phyloP scores from a whole-genome alignment of 2,329 filamentous ascomycete species.

The Fusarium solani-melongenae region DNA sequence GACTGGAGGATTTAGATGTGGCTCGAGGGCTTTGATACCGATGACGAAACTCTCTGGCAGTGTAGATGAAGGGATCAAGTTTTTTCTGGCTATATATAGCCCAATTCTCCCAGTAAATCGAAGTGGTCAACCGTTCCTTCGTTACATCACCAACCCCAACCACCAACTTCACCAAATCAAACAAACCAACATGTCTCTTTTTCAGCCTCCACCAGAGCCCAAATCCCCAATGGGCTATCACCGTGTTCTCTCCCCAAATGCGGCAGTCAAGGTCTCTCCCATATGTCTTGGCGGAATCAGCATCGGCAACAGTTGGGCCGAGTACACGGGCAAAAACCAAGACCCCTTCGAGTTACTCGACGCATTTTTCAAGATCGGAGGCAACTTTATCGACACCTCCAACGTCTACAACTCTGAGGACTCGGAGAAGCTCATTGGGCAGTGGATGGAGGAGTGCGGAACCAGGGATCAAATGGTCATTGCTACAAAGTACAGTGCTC shows the following conservation, averaged over 20 bases:
- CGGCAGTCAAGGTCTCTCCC: conserved; percentile 40
- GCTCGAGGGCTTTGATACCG: background rate
- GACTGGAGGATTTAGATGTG: background rate
- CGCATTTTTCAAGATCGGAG: conserved; percentile 63
- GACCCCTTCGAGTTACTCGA: conserved; percentile 66
- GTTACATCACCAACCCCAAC: background rate
- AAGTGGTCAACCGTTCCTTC: background rate
- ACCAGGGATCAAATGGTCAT: conserved; percentile 61
- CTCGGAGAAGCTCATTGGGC: conserved; percentile 63
- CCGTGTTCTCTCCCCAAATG: conserved; percentile 34
- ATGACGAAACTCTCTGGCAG: background rate
- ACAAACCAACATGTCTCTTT: background rate
- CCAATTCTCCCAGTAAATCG: background rate
- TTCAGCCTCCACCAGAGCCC: conserved; percentile 17
- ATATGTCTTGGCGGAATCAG: conserved; percentile 41
- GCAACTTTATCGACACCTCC: conserved; percentile 72
- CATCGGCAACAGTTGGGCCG: conserved; percentile 37
- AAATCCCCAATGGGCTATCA: conserved; percentile 35
- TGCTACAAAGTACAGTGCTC: conserved; percentile 60
- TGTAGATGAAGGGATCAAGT: background rate
- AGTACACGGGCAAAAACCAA: conserved; percentile 53
- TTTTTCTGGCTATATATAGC: background rate
- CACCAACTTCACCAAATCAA: background rate
- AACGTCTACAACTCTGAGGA: conserved; percentile 62
- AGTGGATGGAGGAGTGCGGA: conserved; percentile 58